Percentiles rank a stretch among this genome's conserved stretches.
phyloP scores from a whole-genome alignment of 495 filamentous ascomycete species.

The Barbatosphaeria neglecta region DNA sequence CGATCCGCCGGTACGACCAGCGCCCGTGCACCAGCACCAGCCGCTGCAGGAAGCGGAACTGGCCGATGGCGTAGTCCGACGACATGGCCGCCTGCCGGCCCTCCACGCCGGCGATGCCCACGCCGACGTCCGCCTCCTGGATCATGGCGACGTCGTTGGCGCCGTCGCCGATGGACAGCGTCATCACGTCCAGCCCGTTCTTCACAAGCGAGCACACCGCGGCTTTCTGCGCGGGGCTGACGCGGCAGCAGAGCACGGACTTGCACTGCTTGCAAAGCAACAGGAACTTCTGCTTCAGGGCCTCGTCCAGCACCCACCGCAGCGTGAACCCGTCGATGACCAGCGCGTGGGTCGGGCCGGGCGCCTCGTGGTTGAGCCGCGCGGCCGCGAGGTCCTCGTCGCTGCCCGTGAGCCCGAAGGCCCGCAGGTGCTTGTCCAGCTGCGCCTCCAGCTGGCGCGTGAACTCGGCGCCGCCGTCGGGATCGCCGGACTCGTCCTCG shows the following conservation, averaged over 20 bases:
- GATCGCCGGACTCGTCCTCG: constrained; percentile 45
- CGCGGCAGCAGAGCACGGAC: constrained; percentile 93
- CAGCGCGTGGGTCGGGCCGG: constrained; percentile 82
- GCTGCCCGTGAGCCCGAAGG: constrained; percentile 72
- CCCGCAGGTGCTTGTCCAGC: constrained; percentile 59
- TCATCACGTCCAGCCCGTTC: constrained; percentile 89
- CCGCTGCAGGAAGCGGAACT: constrained; percentile 88
- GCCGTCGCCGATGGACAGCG: constrained; percentile 89
- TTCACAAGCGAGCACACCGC: constrained; percentile 95
- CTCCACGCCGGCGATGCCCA: constrained; percentile 96
- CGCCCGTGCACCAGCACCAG: constrained; percentile 91
- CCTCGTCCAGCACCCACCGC: constrained; percentile 74
- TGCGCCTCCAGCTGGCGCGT: constrained; percentile 50
- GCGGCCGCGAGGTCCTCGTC: constrained; percentile 78
- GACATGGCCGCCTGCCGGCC: constrained; percentile 97
- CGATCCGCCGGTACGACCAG: constrained; percentile 90
- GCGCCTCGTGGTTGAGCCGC: constrained; percentile 69
- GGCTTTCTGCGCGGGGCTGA: constrained; percentile 93
- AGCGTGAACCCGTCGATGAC: constrained; percentile 94
- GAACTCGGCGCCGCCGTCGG: constrained; percentile 23
- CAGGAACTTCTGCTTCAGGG: constrained; percentile 80
- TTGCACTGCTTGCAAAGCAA: constrained; percentile 96
- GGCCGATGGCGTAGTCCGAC: constrained; percentile 95
- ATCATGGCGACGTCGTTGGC: constrained; percentile 99
- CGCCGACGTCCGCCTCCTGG: constrained; percentile 95